Conservation (phyloP, 345 rosid genomes). For the Erysimum cheiranthoides region DNA sequence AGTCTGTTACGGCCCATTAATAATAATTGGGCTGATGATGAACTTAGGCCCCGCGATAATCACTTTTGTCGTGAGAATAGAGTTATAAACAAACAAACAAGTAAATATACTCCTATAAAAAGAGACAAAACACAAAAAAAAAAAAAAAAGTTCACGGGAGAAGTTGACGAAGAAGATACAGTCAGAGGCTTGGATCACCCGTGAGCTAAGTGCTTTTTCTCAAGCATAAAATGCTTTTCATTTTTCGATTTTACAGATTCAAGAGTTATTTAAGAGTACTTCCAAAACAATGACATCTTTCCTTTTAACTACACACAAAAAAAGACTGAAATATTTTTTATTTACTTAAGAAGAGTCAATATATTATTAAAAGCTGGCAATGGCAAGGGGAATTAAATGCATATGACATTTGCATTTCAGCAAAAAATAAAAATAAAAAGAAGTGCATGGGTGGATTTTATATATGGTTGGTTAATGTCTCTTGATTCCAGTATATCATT, state of each 20-base stretch:
- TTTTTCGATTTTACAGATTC: neutral
- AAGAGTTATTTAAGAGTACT: neutral
- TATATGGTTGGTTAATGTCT: constrained; percentile 19
- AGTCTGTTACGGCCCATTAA: constrained; percentile 9
- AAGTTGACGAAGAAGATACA: constrained; percentile 42
- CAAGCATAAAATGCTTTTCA: neutral
- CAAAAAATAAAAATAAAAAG: neutral
- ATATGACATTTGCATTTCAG: neutral
- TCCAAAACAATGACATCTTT: constrained; percentile 5
- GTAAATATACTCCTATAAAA: neutral
- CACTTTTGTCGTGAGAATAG: constrained; percentile 30
- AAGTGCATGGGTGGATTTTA: constrained; percentile 30
- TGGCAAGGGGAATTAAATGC: constrained; percentile 13
- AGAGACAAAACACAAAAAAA: constrained; percentile 22
- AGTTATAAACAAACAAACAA: constrained; percentile 19
- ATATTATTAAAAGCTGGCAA: neutral
- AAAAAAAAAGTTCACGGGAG: constrained; percentile 39
- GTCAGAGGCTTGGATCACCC: constrained; percentile 38
- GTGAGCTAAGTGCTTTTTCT: constrained; percentile 35
- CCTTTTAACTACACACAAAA: neutral
- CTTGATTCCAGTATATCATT: constrained; percentile 1
- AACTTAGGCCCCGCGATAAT: constrained; percentile 7
- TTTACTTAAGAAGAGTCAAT: neutral
- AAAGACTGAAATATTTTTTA: neutral
- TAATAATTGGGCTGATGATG: constrained; percentile 1